These are phyloP conservation scores for Ulmus americana DNA, from an alignment of 331 rosid species.

Conservation along the genomic window DNA sequence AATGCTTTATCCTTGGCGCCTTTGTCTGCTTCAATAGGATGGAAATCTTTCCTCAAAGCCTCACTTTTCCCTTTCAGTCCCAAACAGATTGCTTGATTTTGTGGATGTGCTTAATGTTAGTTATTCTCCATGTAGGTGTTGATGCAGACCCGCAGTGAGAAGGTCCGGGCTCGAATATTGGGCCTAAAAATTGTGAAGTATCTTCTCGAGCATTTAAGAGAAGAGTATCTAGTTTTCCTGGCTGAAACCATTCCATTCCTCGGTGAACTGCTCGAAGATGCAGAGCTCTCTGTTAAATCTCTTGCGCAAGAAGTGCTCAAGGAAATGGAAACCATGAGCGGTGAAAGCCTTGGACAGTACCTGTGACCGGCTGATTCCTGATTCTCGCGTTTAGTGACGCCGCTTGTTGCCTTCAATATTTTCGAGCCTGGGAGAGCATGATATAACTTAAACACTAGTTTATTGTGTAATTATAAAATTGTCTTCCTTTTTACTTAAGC, in stretches of 20 bases:
- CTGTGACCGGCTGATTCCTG: slow-evolving; percentile 26
- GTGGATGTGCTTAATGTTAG: background rate
- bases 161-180: slow-evolving; percentile 55
- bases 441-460: background rate
- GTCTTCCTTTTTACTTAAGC: background rate
- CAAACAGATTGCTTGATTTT: background rate
- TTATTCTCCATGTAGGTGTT: slow-evolving; percentile 52
- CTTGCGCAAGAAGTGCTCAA: slow-evolving; percentile 78
- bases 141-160: slow-evolving; percentile 81
- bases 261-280: slow-evolving; percentile 84
- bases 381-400: background rate
- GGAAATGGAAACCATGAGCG: slow-evolving; percentile 80
- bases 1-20: background rate
- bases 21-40: background rate
- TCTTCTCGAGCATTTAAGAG: slow-evolving; percentile 72
- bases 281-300: slow-evolving; percentile 72
- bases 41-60: background rate
- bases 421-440: background rate
- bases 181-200: slow-evolving; percentile 59
- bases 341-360: slow-evolving; percentile 67
- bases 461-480: background rate
- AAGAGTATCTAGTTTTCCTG: slow-evolving; percentile 73
- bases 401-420: background rate
- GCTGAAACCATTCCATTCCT: slow-evolving; percentile 87
- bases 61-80: background rate